Conservation (phyloP, 129 eudicot genomes). For the Apium graveolens region DNA sequence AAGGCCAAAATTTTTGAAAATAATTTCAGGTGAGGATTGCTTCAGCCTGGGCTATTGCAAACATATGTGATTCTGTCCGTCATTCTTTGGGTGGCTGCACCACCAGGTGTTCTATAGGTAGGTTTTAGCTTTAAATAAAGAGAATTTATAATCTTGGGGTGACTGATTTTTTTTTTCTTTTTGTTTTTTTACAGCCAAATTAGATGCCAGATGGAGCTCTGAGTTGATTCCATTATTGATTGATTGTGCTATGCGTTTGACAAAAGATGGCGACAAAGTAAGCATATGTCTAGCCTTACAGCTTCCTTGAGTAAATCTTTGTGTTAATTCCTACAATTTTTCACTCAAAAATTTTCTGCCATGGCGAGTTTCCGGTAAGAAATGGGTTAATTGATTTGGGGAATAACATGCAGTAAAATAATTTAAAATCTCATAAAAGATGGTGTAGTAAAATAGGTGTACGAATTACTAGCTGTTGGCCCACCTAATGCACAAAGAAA, state of each 20-base stretch:
- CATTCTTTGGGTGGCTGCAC: constrained; percentile 39
- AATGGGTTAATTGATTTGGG: neutral
- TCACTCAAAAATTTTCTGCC: neutral
- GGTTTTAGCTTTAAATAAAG: neutral
- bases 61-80: constrained; percentile 81
- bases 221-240: constrained; percentile 34
- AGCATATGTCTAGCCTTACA: neutral
- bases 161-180: neutral
- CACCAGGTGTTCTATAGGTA: constrained; percentile 34
- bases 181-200: constrained; percentile 11
- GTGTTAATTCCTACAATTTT: neutral
- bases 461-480: neutral
- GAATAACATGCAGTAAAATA: neutral
- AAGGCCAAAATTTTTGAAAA: neutral
- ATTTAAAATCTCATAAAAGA: neutral
- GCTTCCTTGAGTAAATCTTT: neutral
- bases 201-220: constrained; percentile 42
- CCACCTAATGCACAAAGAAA: neutral
- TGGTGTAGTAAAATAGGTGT: neutral
- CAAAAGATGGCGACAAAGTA: constrained; percentile 92
- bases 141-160: neutral
- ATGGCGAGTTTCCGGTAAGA: neutral
- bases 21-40: constrained; percentile 77
- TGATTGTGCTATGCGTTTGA: constrained; percentile 63
- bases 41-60: constrained; percentile 96